A percentile compares a stretch with the other conserved stretches of the same genome.
These are phyloP conservation scores for Leishmania tropica DNA, from an alignment of 208 protist genomes.

Conservation along the genomic window DNA sequence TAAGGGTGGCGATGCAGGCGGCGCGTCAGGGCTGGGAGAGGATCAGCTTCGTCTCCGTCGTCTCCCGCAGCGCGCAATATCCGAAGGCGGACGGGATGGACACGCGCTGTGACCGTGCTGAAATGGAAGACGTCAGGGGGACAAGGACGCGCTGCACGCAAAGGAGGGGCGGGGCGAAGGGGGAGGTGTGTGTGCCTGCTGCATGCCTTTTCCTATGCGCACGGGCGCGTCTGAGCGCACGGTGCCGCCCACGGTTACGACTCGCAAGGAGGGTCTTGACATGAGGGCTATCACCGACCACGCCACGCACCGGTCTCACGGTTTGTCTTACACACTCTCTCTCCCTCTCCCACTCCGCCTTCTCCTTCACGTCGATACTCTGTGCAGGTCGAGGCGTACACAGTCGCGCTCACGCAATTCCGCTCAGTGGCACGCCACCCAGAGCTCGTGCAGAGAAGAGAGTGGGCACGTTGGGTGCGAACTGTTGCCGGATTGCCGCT, in stretches of 20 bases:
- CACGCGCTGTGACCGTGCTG: not conserved
- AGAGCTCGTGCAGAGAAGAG: not conserved
- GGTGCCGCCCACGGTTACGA: not conserved
- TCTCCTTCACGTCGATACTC: not conserved
- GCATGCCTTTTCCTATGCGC: not conserved
- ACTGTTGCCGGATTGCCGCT: not conserved
- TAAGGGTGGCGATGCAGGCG: not conserved
- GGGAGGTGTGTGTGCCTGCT: not conserved
- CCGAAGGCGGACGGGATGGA: not conserved
- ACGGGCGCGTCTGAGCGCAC: not conserved
- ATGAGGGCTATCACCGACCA: not conserved
- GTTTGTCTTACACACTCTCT: not conserved
- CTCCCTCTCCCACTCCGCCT: not conserved
- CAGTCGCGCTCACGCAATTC: not conserved
- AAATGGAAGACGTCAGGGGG: not conserved
- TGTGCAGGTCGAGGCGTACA: not conserved
- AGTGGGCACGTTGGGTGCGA: not conserved
- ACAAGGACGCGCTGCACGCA: not conserved
- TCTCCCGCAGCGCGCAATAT: not conserved
- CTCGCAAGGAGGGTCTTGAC: not conserved
- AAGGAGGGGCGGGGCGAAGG: not conserved
- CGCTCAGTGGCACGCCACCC: not conserved
- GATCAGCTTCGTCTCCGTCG: not conserved
- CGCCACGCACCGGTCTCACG: not conserved
- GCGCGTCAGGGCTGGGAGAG: not conserved